These are phyloP conservation scores for Epichloe sibirici DNA, from an alignment of 2,329 filamentous ascomycete species.

Conservation along the genomic window DNA sequence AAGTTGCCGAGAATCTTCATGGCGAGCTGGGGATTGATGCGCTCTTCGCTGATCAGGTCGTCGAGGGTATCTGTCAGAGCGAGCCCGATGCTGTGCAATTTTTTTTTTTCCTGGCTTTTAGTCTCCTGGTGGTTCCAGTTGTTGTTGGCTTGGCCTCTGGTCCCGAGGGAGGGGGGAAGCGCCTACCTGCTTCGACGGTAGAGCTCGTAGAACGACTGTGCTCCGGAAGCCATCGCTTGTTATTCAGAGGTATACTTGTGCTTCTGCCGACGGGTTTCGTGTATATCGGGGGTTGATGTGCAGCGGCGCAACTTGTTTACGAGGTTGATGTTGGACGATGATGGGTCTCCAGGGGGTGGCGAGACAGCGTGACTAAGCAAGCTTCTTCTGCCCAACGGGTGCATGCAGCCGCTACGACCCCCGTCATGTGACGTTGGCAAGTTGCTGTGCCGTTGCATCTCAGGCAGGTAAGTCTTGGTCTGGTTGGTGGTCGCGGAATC, in stretches of 20 bases:
- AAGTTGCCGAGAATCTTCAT: slow-evolving; percentile 98
- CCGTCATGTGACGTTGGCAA: slow-evolving; percentile 26
- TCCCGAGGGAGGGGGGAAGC: background rate
- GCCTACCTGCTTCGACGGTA: slow-evolving; percentile 93
- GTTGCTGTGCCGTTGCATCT: background rate
- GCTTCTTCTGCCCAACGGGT: background rate
- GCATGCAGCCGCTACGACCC: background rate
- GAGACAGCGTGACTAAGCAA: background rate
- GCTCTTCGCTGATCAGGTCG: slow-evolving; percentile 84
- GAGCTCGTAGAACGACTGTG: slow-evolving; percentile 73
- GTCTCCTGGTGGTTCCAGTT: background rate
- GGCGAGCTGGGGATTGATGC: slow-evolving; percentile 93
- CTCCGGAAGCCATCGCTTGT: slow-evolving; percentile 32
- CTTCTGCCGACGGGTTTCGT: background rate
- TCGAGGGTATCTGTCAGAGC: slow-evolving; percentile 94
- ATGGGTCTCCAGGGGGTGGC: background rate
- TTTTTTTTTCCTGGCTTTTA: background rate
- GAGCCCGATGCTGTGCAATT: slow-evolving; percentile 62
- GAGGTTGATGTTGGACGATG: slow-evolving; percentile 3
- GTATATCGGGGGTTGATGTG: background rate
- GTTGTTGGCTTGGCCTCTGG: background rate
- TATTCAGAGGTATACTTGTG: background rate
- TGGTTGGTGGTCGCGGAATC: background rate
- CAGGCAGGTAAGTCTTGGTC: background rate
- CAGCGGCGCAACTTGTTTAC: background rate